Base-by-base conservation (phyloP, 2,329 filamentous ascomycete species). In the Geoglossum cookeanum region DNA sequence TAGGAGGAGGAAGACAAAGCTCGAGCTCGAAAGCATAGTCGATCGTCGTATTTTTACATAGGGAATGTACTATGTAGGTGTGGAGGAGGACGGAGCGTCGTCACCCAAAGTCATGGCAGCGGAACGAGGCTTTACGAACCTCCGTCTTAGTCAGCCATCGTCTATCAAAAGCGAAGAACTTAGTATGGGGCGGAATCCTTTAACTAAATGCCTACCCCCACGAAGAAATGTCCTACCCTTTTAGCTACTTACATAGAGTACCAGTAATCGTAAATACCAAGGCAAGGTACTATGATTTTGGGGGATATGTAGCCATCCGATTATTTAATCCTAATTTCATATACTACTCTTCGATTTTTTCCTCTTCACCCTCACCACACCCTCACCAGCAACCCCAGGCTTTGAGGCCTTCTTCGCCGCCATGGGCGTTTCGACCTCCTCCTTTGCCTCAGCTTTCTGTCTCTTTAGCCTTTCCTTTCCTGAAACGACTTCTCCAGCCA, bases 311-410 rank as follows among this genome's bases (percentile, higher is more conserved):
- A n/a, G n/a, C n/a, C n/a, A n/a, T n/a, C n/a, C n/a, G n/a, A n/a
- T n/a, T n/a, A n/a, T n/a, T n/a, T n/a, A n/a, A n/a, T n/a, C n/a
- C n/a, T n/a, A n/a, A n/a, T n/a, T n/a, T n/a, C n/a, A n/a, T n/a
- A n/a, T n/a, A n/a, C n/a, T n/a, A n/a, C n/a, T n/a, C n/a, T 55
- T 55, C 55, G 55, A 59, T 61, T 54, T 60, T 57, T 60, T 66
- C 59, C 55, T 57, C 44, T 63, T 59, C 11, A 64, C 63, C 13
- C 57, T 62, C 29, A 64, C 62, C 52, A 66, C 64, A 3, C 65
- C 49, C 17, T 62, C 62, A 37, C 61, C 61, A 2, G 59, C 61
- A n/a, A 15, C 15, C 54, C 15, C 27, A 11, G 15, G 6, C 35
- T 45, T 55, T n/a, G 17, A 3, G 22, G 27, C 37, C 22, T 17